A percentile compares a stretch with the other conserved stretches of the same genome.
phyloP scores from a whole-genome alignment of 1,284 basidiomycete species.

The Trametes polyzona region DNA sequence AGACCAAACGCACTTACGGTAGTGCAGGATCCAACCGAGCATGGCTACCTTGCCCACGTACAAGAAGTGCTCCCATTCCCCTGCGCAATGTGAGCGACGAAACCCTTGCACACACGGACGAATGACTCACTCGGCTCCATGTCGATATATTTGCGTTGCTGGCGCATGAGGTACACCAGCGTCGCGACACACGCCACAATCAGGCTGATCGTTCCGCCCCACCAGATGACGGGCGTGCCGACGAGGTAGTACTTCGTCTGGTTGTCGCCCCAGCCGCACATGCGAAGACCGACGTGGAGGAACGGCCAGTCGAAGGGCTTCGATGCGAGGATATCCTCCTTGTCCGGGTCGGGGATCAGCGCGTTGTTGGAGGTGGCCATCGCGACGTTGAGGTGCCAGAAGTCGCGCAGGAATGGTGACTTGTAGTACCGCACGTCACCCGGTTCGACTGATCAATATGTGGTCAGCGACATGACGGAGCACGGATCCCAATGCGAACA shows the following conservation, averaged over 20 bases:
- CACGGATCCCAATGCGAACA: conserved; percentile 28
- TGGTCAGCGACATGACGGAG: neutral
- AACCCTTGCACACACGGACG: neutral
- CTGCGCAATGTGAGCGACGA: conserved; percentile 29
- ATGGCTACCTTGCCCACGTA: conserved; percentile 93
- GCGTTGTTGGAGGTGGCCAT: conserved; percentile 99
- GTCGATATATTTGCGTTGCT: conserved; percentile 89
- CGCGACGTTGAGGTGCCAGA: conserved; percentile 98
- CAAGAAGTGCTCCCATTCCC: conserved; percentile 93
- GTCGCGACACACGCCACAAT: conserved; percentile 58
- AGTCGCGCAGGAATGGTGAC: conserved; percentile 95
- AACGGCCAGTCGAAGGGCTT: conserved; percentile 94
- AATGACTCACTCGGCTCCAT: conserved; percentile 76
- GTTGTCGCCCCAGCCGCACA: conserved; percentile 95
- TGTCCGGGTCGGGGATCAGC: conserved; percentile 95
- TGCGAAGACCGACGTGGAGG: conserved; percentile 85
- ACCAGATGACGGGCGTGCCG: conserved; percentile 94
- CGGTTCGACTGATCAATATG: conserved; percentile 66
- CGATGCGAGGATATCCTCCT: conserved; percentile 96
- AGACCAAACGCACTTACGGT: conserved; percentile 24
- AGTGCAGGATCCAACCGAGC: conserved; percentile 94
- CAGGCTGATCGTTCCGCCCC: conserved; percentile 78
- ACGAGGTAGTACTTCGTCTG: conserved; percentile 94
- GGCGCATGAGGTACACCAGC: conserved; percentile 78
- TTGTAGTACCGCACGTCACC: conserved; percentile 85